Conservation (phyloP, 2,329 filamentous ascomycete species). For the Talaromyces rugulosus region DNA sequence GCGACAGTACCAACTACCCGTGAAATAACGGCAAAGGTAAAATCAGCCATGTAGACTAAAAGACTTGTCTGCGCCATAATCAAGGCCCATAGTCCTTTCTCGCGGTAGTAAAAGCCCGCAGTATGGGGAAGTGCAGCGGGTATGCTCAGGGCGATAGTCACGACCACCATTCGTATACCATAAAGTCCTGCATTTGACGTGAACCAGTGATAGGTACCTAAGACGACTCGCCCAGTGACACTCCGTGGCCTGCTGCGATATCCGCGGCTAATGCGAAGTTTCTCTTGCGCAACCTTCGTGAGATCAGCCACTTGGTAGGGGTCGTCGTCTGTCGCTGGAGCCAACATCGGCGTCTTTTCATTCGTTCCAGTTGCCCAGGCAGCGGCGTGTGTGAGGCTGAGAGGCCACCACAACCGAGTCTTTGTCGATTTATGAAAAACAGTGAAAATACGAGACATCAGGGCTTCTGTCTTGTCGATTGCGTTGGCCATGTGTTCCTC, state of each 20-base stretch:
- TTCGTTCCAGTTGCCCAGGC: conserved; percentile 35
- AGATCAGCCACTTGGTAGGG: conserved; percentile 26
- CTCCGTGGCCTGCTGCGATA: conserved; percentile 26
- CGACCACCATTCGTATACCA: conserved; percentile 45
- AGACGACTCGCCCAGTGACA: conserved; percentile 22
- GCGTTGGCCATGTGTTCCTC: conserved; percentile 41
- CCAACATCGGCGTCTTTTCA: conserved; percentile 20
- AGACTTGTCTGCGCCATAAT: conserved; percentile 50
- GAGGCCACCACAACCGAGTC: conserved; percentile 42
- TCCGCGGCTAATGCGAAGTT: conserved; percentile 34
- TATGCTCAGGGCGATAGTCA: conserved; percentile 43
- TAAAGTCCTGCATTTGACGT: conserved; percentile 43
- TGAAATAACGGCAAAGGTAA: conserved; percentile 43
- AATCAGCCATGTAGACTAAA: conserved; percentile 50
- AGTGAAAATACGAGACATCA: conserved; percentile 35
- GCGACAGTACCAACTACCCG: conserved; percentile 43
- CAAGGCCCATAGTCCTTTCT: conserved; percentile 51
- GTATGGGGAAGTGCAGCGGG: conserved; percentile 40
- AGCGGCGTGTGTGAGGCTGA: conserved; percentile 35
- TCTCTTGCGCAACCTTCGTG: conserved; percentile 32
- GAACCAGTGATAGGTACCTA: conserved; percentile 39
- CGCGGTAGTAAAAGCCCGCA: conserved; percentile 49
- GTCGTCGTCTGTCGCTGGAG: conserved; percentile 19
- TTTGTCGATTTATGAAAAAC: conserved; percentile 34
- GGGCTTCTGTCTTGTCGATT: conserved; percentile 25